A percentile compares a stretch with the other conserved stretches of the same genome.
phyloP scores from a whole-genome alignment of 179 eudicot species.

The Camellia oleifera region DNA sequence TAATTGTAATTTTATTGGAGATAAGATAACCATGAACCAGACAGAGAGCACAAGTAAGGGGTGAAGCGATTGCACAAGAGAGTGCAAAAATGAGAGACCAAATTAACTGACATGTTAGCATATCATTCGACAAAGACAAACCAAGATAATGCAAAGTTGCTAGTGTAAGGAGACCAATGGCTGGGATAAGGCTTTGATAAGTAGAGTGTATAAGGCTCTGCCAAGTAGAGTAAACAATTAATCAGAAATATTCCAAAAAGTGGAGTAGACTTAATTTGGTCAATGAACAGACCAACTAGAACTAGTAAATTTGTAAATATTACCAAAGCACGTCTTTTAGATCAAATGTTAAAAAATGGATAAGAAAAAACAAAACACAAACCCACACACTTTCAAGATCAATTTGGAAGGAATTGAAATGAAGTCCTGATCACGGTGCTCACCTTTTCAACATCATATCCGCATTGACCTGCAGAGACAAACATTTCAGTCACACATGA shows the following conservation, averaged over 20 bases:
- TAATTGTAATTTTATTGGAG: no score
- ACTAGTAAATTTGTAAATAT: background rate
- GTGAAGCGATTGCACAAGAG: background rate
- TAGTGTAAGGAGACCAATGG: background rate
- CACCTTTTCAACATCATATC: constrained; percentile 72
- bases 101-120: background rate
- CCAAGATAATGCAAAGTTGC: background rate
- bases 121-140: background rate
- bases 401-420: background rate
- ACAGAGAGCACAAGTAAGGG: background rate
- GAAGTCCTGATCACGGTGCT: constrained; percentile 10
- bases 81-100: background rate
- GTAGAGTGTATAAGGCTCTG: background rate
- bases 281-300: background rate
- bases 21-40: background rate
- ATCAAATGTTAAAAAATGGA: background rate
- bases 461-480: constrained; percentile 58
- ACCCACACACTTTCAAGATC: constrained; percentile 15
- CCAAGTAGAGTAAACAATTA: background rate
- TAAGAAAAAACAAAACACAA: constrained; percentile 1
- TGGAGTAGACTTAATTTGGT: background rate
- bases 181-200: background rate
- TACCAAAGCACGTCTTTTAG: background rate
- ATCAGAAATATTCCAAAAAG: background rate
- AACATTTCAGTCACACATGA: constrained; percentile 17